Evolutionary conservation across 371 early-diverging fungal genomes (phyloP).

Genomic region (Capniomyces stellatus): DNA sequence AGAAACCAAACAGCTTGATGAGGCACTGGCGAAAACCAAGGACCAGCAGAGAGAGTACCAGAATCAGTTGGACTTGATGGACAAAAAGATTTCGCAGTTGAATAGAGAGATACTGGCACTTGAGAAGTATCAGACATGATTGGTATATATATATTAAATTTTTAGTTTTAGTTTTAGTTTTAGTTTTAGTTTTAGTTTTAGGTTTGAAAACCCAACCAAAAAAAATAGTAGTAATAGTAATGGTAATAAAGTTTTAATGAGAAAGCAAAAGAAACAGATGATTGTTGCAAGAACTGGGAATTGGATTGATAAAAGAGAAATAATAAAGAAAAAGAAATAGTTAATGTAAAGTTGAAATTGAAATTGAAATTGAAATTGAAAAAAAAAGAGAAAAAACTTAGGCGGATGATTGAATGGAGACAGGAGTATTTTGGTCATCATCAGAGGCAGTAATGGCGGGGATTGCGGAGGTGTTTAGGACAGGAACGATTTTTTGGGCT

Average conservation of each 20-base stretch:
- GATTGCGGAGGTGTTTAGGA: no score
- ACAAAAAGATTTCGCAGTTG: constrained; percentile 1
- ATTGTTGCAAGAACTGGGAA: no score
- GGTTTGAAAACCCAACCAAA: not conserved
- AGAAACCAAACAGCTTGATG: constrained; percentile 4
- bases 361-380: not conserved
- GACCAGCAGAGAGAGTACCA: not conserved
- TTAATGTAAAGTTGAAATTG: not conserved
- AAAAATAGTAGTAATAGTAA: not conserved
- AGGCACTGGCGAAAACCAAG: constrained; percentile 4
- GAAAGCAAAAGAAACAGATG: not conserved
- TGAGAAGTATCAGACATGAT: not conserved
- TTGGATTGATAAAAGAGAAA: no score
- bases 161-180: not conserved
- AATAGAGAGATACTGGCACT: not conserved
- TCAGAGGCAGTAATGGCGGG: not conserved
- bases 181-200: no score
- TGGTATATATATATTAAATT: no score
- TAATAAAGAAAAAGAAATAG: not conserved
- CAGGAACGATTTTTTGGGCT: constrained; percentile 6
- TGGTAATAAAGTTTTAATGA: not conserved
- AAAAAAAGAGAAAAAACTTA: not conserved
- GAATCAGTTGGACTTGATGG: not conserved
- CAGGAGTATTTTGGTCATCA: not conserved
- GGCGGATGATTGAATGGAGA: not conserved